These are phyloP conservation scores for Phytopythium ostracodes DNA, from an alignment of 352 stramenopile species.

Conservation along the genomic window DNA sequence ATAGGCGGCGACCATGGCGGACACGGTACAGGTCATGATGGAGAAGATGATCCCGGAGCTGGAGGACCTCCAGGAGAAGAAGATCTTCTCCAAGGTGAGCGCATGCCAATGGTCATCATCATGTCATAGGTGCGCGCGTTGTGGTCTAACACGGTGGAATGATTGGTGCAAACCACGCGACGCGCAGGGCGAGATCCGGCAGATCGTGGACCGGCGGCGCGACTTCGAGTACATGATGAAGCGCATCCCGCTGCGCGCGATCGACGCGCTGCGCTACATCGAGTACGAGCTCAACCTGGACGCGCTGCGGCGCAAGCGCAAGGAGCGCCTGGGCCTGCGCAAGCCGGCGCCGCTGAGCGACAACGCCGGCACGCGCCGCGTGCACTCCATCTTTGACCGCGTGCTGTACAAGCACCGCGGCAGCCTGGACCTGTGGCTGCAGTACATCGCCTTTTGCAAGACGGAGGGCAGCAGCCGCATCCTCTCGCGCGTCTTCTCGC, in stretches of 20 bases:
- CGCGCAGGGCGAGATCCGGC: slow-evolving; percentile 82
- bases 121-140: too few species aligned
- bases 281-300: slow-evolving; percentile 93
- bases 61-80: slow-evolving; percentile 87
- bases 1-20: slow-evolving; percentile 67
- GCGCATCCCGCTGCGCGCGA: slow-evolving; percentile 84
- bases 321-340: slow-evolving; percentile 58
- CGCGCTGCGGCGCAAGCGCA: slow-evolving; percentile 79
- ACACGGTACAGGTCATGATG: slow-evolving; percentile 91
- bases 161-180: too few species aligned
- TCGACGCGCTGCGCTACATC: slow-evolving; percentile 92
- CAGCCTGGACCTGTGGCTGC: slow-evolving; percentile 88
- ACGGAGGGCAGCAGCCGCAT: slow-evolving; percentile 61
- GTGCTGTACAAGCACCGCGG: slow-evolving; percentile 86
- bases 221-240: slow-evolving; percentile 93
- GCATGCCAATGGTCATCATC: too few species aligned
- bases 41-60: slow-evolving; percentile 94
- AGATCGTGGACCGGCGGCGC: slow-evolving; percentile 86
- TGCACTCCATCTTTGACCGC: slow-evolving; percentile 87
- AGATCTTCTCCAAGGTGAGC: slow-evolving; percentile 29
- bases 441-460: slow-evolving; percentile 89
- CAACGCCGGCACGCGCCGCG: slow-evolving; percentile 57
- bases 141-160: too few species aligned
- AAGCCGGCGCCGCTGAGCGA: slow-evolving; percentile 70
- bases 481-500: slow-evolving; percentile 77